Conservation (phyloP, 2,329 filamentous ascomycete genomes). For the Fusarium sp. region DNA sequence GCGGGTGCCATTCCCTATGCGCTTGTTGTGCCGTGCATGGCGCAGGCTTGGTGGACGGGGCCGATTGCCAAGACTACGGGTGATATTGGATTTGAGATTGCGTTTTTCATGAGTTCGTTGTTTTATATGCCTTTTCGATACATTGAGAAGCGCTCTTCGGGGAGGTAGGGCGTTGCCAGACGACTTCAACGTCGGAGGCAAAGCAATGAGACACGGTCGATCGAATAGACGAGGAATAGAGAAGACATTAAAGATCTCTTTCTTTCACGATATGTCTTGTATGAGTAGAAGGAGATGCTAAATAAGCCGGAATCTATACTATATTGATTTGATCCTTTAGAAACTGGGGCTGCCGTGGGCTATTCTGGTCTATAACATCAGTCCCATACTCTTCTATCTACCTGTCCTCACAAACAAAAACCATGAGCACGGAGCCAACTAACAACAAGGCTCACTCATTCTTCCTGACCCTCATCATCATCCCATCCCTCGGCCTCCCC, state of each 20-base stretch:
- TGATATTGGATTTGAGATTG: slow-evolving; percentile 73
- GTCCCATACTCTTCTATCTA: too few species aligned
- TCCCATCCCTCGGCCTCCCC: slow-evolving; percentile 30
- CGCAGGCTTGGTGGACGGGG: slow-evolving; percentile 68
- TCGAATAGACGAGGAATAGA: slow-evolving; percentile 15
- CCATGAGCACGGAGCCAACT: too few species aligned
- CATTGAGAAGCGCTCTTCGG: slow-evolving; percentile 53
- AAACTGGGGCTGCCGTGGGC: too few species aligned
- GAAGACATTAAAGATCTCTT: background rate
- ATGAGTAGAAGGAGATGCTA: too few species aligned
- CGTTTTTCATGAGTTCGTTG: slow-evolving; percentile 60
- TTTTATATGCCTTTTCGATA: slow-evolving; percentile 59
- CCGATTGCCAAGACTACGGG: slow-evolving; percentile 68
- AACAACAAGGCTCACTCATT: background rate
- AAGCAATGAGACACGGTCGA: slow-evolving; percentile 15
- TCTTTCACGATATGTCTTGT: too few species aligned
- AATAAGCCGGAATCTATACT: too few species aligned
- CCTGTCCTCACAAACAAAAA: too few species aligned
- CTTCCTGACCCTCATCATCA: slow-evolving; percentile 39
- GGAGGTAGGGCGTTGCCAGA: slow-evolving; percentile 26
- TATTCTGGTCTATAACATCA: too few species aligned
- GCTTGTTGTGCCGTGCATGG: slow-evolving; percentile 67
- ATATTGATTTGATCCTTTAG: too few species aligned
- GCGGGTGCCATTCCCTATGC: slow-evolving; percentile 58
- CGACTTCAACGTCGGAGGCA: slow-evolving; percentile 9